phyloP scores from a whole-genome alignment of 2,329 filamentous ascomycete genomes.

The Beauveria pseudobassiana region DNA sequence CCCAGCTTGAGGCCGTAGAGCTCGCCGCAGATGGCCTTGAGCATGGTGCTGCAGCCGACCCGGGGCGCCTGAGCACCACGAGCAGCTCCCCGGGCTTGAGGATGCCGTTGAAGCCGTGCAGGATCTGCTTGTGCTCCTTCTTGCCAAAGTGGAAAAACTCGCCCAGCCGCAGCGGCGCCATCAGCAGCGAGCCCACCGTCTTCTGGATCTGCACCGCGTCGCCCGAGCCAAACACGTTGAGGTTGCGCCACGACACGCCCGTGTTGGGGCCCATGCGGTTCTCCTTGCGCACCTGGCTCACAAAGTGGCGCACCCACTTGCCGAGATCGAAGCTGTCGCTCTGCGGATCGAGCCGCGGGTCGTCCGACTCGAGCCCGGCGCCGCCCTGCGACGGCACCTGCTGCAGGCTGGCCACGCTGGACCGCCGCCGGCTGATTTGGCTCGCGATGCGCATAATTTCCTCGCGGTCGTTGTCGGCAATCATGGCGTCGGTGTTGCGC shows the following conservation, averaged over 20 bases:
- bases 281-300: slow-evolving; percentile 42
- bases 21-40: slow-evolving; percentile 56
- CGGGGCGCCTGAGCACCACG: slow-evolving; percentile 60
- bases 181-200: slow-evolving; percentile 53
- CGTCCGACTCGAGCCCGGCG: slow-evolving; percentile 34
- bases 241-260: slow-evolving; percentile 56
- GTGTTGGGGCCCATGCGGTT: slow-evolving; percentile 45
- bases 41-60: slow-evolving; percentile 56
- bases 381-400: background rate
- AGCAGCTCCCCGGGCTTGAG: slow-evolving; percentile 59
- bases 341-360: slow-evolving; percentile 30
- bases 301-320: slow-evolving; percentile 34
- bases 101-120: slow-evolving; percentile 57
- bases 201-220: slow-evolving; percentile 61
- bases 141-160: slow-evolving; percentile 44
- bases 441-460: slow-evolving; percentile 35
- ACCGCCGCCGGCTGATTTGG: slow-evolving; percentile 28
- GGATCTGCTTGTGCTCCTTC: slow-evolving; percentile 48
- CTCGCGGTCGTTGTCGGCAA: slow-evolving; percentile 26
- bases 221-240: slow-evolving; percentile 60
- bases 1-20: slow-evolving; percentile 49
- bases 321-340: slow-evolving; percentile 32
- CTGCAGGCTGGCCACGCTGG: slow-evolving; percentile 15
- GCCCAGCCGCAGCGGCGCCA: slow-evolving; percentile 48
- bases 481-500: slow-evolving; percentile 14